phyloP scores from a whole-genome alignment of 2,329 filamentous ascomycete genomes.

The Penicillium palitans region DNA sequence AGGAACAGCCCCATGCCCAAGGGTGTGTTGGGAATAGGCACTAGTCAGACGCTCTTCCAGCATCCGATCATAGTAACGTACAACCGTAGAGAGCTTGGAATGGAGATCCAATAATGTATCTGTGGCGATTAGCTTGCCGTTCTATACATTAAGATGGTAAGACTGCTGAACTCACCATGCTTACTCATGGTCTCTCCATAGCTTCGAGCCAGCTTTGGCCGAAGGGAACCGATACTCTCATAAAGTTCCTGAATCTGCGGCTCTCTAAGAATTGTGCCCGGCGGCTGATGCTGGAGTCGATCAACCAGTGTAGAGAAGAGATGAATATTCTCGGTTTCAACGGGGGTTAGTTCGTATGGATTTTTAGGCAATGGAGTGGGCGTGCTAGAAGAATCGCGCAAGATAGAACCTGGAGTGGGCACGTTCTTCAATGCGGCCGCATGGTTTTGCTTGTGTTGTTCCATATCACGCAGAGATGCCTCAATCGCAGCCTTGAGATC shows the following conservation, averaged over 20 bases:
- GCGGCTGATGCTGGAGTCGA: conserved; percentile 88
- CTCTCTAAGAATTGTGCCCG: conserved; percentile 92
- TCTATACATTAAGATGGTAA: not conserved
- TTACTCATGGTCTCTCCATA: conserved; percentile 99
- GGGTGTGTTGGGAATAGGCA: conserved; percentile 79
- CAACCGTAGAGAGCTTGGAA: conserved; percentile 91
- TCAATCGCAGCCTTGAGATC: conserved; percentile 94
- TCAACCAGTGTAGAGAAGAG: conserved; percentile 93
- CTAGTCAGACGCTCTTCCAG: conserved; percentile 91
- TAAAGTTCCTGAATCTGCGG: conserved; percentile 98
- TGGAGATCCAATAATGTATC: conserved; percentile 93
- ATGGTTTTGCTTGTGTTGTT: conserved; percentile 93
- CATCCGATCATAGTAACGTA: conserved; percentile 97
- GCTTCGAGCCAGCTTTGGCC: conserved; percentile 89
- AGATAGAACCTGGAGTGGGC: conserved; percentile 55
- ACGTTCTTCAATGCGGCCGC: conserved; percentile 81
- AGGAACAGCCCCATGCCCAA: conserved; percentile 56
- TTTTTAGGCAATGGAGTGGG: conserved; percentile 69
- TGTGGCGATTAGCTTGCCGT: conserved; percentile 40
- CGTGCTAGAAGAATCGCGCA: conserved; percentile 50
- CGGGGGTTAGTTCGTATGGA: conserved; percentile 88
- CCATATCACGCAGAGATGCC: conserved; percentile 93
- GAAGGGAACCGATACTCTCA: conserved; percentile 89
- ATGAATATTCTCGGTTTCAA: conserved; percentile 97
- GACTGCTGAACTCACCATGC: conserved; percentile 64